Percentiles rank a stretch among this genome's conserved stretches.
Evolutionary conservation across 1,284 basidiomycete genomes (phyloP).

Genomic region (Pisolithus thermaeus): DNA sequence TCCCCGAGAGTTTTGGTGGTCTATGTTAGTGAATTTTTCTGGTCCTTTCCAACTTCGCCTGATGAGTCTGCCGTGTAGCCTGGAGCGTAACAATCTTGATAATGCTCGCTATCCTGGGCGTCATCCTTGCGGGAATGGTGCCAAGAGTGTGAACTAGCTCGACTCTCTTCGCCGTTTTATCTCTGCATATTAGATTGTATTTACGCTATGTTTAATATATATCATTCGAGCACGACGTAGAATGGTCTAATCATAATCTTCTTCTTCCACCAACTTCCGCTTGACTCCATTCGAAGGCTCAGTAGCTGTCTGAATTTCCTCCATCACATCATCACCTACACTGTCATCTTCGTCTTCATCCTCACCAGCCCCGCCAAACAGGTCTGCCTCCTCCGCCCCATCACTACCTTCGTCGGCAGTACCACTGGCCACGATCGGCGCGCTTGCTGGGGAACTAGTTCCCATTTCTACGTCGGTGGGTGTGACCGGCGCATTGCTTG

Average conservation of each 20-base stretch:
- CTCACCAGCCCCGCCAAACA: slow-evolving; percentile 62
- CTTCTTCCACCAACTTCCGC: slow-evolving; percentile 76
- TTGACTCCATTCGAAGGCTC: slow-evolving; percentile 58
- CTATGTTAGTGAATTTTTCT: slow-evolving; percentile 42
- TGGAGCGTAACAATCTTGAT: slow-evolving; percentile 37
- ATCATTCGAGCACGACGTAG: not conserved
- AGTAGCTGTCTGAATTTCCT: slow-evolving; percentile 56
- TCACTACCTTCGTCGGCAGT: slow-evolving; percentile 60
- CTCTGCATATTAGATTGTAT: slow-evolving; percentile 22
- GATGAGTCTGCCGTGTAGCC: slow-evolving; percentile 26
- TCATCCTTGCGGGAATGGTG: slow-evolving; percentile 29
- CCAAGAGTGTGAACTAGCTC: slow-evolving; percentile 2
- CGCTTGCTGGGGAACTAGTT: slow-evolving; percentile 28
- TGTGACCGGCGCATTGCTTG: slow-evolving; percentile 31
- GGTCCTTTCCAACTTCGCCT: slow-evolving; percentile 2
- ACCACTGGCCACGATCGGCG: slow-evolving; percentile 33
- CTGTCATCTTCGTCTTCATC: slow-evolving; percentile 70
- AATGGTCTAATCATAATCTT: slow-evolving; percentile 67
- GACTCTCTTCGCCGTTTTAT: slow-evolving; percentile 12
- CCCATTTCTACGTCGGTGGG: slow-evolving; percentile 65
- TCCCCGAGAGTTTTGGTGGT: slow-evolving; percentile 54
- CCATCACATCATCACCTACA: slow-evolving; percentile 54
- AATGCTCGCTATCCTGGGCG: slow-evolving; percentile 26
- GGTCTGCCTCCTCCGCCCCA: slow-evolving; percentile 50
- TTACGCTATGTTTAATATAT: slow-evolving; percentile 9